Conservation (phyloP, 345 rosid genomes). For the Ricinus communis region DNA sequence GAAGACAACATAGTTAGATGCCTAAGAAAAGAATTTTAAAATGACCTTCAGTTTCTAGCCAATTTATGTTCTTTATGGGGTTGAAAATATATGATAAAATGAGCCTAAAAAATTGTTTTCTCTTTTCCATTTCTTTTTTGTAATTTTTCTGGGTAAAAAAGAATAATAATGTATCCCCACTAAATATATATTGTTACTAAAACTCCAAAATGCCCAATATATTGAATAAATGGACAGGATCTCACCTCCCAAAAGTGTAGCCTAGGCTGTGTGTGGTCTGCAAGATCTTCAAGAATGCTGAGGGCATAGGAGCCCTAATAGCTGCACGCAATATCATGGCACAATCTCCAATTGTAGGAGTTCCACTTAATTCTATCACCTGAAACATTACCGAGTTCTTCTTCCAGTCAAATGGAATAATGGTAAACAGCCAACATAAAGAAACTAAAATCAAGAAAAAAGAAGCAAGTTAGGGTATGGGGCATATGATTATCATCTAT, state of each 20-base stretch:
- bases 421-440: not conserved
- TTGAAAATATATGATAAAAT: too few relatives aligned
- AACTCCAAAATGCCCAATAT: not conserved
- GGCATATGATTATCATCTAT: not conserved
- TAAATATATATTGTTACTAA: too few relatives aligned
- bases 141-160: too few relatives aligned
- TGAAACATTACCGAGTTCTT: conserved; percentile 30
- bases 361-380: conserved; percentile 88
- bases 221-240: conserved; percentile 8
- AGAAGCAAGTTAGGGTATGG: not conserved
- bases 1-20: conserved; percentile 17
- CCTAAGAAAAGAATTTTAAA: not conserved
- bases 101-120: too few relatives aligned
- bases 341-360: conserved; percentile 84
- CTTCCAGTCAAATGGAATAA: conserved; percentile 1
- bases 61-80: not conserved
- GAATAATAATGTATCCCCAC: too few relatives aligned
- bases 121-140: too few relatives aligned
- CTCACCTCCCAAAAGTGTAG: conserved; percentile 79
- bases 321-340: conserved; percentile 85
- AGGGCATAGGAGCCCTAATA: conserved; percentile 81
- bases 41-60: not conserved
- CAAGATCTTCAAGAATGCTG: conserved; percentile 83
- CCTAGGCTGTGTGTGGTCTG: conserved; percentile 75
- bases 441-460: not conserved